Evolutionary conservation across 495 filamentous ascomycete species (phyloP).

Genomic region (Lasiosphaeriaceae sp.): DNA sequence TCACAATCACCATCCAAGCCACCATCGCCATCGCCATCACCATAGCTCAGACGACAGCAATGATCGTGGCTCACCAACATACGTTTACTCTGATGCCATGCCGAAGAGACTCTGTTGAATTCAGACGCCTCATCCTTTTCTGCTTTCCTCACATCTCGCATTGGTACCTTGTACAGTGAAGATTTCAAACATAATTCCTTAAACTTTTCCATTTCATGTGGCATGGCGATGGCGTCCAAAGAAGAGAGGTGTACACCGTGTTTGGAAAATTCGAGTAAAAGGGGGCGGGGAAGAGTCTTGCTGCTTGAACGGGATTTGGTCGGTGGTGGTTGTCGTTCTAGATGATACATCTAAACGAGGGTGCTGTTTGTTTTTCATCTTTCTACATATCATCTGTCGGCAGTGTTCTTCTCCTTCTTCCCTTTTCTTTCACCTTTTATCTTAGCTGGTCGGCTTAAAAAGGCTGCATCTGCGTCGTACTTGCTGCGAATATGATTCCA

Average conservation of each 20-base stretch:
- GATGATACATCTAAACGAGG: too few relatives aligned
- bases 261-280: neutral
- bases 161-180: too few relatives aligned
- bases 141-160: too few relatives aligned
- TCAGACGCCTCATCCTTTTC: neutral
- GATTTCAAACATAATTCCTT: neutral
- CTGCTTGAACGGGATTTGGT: too few relatives aligned
- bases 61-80: too few relatives aligned
- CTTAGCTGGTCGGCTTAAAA: neutral
- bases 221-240: constrained; percentile 15
- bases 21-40: neutral
- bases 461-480: neutral
- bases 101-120: neutral
- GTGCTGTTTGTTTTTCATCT: too few relatives aligned
- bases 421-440: neutral
- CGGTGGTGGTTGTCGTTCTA: too few relatives aligned
- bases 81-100: neutral
- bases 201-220: neutral
- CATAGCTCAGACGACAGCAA: too few relatives aligned
- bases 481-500: too few relatives aligned
- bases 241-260: neutral
- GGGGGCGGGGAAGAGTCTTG: too few relatives aligned
- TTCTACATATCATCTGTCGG: too few relatives aligned
- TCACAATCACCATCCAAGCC: neutral
- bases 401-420: neutral